These are phyloP conservation scores for Schizochytrium sp. DNA, from an alignment of 108 stramenopile species.

Conservation along the genomic window DNA sequence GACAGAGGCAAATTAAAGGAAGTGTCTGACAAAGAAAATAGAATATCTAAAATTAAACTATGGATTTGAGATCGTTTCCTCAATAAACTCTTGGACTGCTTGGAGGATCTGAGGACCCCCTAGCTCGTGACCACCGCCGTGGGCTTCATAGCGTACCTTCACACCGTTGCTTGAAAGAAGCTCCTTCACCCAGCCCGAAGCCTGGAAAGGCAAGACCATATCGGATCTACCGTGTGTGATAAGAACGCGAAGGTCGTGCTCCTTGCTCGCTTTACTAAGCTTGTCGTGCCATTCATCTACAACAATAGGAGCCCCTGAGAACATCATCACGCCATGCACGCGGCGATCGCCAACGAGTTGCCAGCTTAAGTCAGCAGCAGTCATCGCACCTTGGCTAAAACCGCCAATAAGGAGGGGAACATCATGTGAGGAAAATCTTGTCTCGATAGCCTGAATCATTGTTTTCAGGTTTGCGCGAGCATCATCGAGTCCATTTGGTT, in stretches of 20 bases:
- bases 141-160: conserved; percentile 47
- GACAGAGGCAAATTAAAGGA: no score
- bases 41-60: neutral
- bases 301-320: conserved; percentile 55
- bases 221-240: conserved; percentile 41
- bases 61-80: neutral
- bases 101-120: conserved; percentile 29
- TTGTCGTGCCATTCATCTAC: conserved; percentile 54
- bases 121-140: conserved; percentile 25
- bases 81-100: conserved; percentile 34
- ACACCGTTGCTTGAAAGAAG: conserved; percentile 15
- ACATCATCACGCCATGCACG: conserved; percentile 40
- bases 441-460: conserved; percentile 9
- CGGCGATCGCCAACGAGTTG: neutral
- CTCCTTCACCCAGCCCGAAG: conserved; percentile 26
- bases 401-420: conserved; percentile 50
- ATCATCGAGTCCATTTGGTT: conserved; percentile 22
- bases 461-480: neutral
- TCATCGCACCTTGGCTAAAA: conserved; percentile 43
- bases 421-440: neutral
- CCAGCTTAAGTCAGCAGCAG: neutral
- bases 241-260: conserved; percentile 11
- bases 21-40: no score
- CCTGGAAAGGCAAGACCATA: conserved; percentile 10
- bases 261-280: conserved; percentile 39